Evolutionary conservation across 2,329 filamentous ascomycete species (phyloP).

Genomic region (Chaetomium olivaceum): DNA sequence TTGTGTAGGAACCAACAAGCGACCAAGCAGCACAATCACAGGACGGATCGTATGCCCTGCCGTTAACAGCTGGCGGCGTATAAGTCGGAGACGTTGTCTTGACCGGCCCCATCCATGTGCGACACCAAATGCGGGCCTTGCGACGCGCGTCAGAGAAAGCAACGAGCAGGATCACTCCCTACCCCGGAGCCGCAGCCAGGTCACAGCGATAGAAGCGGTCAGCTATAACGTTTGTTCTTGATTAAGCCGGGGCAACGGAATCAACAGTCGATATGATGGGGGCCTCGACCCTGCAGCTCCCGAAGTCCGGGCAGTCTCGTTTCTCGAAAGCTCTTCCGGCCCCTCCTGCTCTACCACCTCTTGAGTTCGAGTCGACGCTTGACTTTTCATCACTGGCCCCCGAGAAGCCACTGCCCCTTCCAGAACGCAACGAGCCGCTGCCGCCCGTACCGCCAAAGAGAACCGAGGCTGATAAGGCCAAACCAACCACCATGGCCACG

Average conservation of each 20-base stretch:
- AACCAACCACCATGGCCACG: slow-evolving; percentile 24
- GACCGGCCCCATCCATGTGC: slow-evolving; percentile 31
- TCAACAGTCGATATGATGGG: slow-evolving; percentile 31
- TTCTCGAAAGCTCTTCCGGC: slow-evolving; percentile 60
- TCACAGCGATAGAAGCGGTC: slow-evolving; percentile 1
- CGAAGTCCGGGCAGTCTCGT: slow-evolving; percentile 49
- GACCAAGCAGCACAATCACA: slow-evolving; percentile 3
- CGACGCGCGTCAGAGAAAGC: slow-evolving; percentile 22
- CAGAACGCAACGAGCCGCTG: slow-evolving; percentile 20
- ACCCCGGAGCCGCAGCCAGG: slow-evolving; percentile 7
- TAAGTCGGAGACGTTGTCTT: slow-evolving; percentile 19
- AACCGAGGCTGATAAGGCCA: slow-evolving; percentile 9
- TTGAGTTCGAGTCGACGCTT: slow-evolving; percentile 25
- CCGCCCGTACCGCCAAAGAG: slow-evolving; percentile 30
- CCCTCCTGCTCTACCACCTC: slow-evolving; percentile 44
- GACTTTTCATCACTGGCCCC: slow-evolving; percentile 18
- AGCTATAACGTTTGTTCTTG: slow-evolving; percentile 17
- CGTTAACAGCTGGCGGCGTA: slow-evolving; percentile 6
- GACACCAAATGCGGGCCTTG: slow-evolving; percentile 35
- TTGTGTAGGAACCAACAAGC: slow-evolving; percentile 9
- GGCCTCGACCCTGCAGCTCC: slow-evolving; percentile 32
- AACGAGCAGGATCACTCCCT: slow-evolving; percentile 21
- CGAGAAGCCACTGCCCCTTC: slow-evolving; percentile 29
- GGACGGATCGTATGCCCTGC: slow-evolving; percentile 11
- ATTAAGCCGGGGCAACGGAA: slow-evolving; percentile 12